Percentiles rank a stretch among this genome's conserved stretches.
Evolutionary conservation across 192 early-diverging fungal genomes (phyloP).

Genomic region (Backusella liffmaniae): DNA sequence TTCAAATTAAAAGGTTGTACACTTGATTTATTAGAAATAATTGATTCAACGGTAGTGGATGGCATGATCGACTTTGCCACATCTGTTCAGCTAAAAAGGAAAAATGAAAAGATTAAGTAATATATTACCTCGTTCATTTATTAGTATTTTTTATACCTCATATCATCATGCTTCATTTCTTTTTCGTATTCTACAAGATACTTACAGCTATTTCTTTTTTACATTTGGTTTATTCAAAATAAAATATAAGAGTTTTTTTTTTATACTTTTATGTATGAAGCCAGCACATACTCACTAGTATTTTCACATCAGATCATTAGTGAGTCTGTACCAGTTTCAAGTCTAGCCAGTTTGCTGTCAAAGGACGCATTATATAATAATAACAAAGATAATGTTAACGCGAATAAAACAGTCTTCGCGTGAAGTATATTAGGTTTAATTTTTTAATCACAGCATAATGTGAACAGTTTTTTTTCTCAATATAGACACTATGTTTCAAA

Average conservation of each 20-base stretch:
- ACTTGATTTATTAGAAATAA: not conserved
- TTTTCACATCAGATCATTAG: too few species aligned
- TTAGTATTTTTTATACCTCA: not conserved
- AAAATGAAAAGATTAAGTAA: not conserved
- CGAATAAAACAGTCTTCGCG: too few species aligned
- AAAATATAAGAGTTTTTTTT: not conserved
- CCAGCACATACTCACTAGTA: too few species aligned
- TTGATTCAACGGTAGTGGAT: not conserved
- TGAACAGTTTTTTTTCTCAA: not conserved
- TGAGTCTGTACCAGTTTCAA: too few species aligned
- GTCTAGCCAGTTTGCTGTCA: too few species aligned
- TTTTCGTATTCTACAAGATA: not conserved
- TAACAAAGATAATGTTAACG: too few species aligned
- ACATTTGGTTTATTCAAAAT: not conserved
- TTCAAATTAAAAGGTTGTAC: slow-evolving; percentile 5
- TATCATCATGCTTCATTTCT: not conserved
- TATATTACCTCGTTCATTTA: not conserved
- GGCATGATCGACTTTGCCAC: slow-evolving; percentile 11
- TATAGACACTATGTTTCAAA: not conserved
- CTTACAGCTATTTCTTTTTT: not conserved
- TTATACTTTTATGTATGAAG: not conserved
- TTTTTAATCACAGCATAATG: too few species aligned
- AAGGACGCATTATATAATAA: too few species aligned
- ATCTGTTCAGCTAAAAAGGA: not conserved
- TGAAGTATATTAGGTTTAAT: too few species aligned